Evolutionary conservation across 2,329 filamentous ascomycete genomes (phyloP).

Genomic region (Beauveria rudraprayagi): DNA sequence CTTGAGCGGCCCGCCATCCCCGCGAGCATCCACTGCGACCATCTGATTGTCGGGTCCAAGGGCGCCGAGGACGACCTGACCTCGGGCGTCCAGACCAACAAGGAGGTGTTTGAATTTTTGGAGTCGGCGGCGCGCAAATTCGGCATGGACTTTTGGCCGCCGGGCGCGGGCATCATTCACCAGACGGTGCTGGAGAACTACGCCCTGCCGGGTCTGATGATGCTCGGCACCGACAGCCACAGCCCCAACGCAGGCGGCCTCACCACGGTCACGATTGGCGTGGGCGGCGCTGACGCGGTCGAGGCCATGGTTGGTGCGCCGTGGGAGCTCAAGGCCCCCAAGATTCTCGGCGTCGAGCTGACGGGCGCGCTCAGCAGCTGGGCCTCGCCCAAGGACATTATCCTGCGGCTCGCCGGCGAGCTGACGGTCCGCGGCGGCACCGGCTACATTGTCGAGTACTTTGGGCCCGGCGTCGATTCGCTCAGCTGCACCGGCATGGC

Average conservation of each 20-base stretch:
- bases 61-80: conserved; percentile 81
- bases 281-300: conserved; percentile 93
- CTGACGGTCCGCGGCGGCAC: conserved; percentile 92
- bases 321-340: conserved; percentile 95
- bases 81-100: conserved; percentile 81
- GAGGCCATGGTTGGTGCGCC: conserved; percentile 93
- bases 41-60: conserved; percentile 93
- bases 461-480: conserved; percentile 80
- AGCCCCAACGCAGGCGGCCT: conserved; percentile 95
- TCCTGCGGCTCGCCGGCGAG: conserved; percentile 78
- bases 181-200: conserved; percentile 98
- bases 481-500: conserved; percentile 91
- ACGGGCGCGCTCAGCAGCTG: conserved; percentile 80
- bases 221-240: conserved; percentile 96
- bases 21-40: conserved; percentile 96
- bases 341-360: conserved; percentile 77
- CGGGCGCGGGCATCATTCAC: conserved; percentile 91
- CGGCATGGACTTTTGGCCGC: conserved; percentile 93
- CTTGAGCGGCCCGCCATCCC: conserved; percentile 85
- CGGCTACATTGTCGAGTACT: conserved; percentile 90
- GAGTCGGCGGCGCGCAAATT: conserved; percentile 88
- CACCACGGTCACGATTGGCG: conserved; percentile 89
- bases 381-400: conserved; percentile 93
- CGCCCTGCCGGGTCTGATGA: conserved; percentile 93
- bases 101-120: conserved; percentile 95